phyloP scores from a whole-genome alignment of 2,329 filamentous ascomycete genomes.

The Diaporthe citriasiana region DNA sequence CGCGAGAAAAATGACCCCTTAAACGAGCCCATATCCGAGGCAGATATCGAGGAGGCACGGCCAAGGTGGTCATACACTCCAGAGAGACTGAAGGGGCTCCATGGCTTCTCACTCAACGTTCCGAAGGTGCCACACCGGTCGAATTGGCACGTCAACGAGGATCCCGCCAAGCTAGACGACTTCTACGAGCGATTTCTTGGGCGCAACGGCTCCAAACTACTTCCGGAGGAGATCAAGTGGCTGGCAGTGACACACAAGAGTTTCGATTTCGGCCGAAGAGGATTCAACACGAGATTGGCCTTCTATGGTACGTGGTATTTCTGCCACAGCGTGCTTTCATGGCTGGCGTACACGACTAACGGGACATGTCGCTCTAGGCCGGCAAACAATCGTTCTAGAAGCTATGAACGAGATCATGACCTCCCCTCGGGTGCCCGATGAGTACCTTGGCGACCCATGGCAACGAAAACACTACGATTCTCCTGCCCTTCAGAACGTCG shows the following conservation, averaged over 20 bases:
- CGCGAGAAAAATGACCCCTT: constrained; percentile 39
- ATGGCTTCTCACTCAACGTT: constrained; percentile 69
- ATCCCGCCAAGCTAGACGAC: constrained; percentile 79
- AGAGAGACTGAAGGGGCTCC: constrained; percentile 75
- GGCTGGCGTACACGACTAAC: background rate
- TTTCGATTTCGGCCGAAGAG: constrained; percentile 93
- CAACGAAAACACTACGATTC: constrained; percentile 78
- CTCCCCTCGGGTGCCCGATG: constrained; percentile 21
- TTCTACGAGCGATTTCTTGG: constrained; percentile 86
- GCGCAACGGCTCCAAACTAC: constrained; percentile 76
- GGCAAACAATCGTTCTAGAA: constrained; percentile 48
- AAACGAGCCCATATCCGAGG: constrained; percentile 40
- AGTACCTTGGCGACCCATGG: constrained; percentile 48
- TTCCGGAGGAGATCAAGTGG: constrained; percentile 96
- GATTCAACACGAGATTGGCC: constrained; percentile 94
- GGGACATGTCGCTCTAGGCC: constrained; percentile 41
- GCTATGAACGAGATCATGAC: constrained; percentile 48
- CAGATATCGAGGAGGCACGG: constrained; percentile 43
- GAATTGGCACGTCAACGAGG: constrained; percentile 79
- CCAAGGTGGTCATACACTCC: constrained; percentile 82
- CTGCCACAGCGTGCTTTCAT: background rate
- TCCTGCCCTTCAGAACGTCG: constrained; percentile 78
- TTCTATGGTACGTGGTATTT: constrained; percentile 78
- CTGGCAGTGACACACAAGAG: constrained; percentile 97
- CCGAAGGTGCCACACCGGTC: constrained; percentile 67